Percentiles rank a stretch among this genome's conserved stretches.
These are phyloP conservation scores for Russula dissimulans DNA, from an alignment of 768 basidiomycete species.

Conservation along the genomic window DNA sequence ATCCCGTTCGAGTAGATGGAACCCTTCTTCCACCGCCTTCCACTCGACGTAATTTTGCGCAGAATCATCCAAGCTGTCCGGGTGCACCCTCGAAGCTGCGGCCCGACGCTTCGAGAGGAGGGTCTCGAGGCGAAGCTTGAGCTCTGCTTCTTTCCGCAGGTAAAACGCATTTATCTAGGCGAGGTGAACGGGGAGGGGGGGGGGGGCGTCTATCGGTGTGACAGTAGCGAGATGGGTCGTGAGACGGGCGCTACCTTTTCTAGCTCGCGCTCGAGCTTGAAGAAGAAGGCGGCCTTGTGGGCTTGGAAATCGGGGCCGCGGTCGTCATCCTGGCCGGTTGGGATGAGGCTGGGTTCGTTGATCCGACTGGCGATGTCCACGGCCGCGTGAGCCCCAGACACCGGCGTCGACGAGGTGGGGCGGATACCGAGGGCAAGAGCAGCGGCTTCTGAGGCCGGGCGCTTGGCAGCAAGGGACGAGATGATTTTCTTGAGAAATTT, in stretches of 20 bases:
- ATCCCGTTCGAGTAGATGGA: constrained; percentile 88
- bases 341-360: constrained; percentile 51
- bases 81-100: constrained; percentile 60
- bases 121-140: constrained; percentile 85
- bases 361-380: constrained; percentile 21
- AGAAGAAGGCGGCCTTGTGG: constrained; percentile 97
- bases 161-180: constrained; percentile 94
- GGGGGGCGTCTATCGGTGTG: constrained; percentile 4
- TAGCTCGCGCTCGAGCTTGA: constrained; percentile 93
- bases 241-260: constrained; percentile 61
- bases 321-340: constrained; percentile 58
- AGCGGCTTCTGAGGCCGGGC: constrained; percentile 85
- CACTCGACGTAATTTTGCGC: constrained; percentile 73
- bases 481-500: constrained; percentile 98
- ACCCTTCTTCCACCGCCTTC: constrained; percentile 94
- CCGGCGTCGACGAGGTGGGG: constrained; percentile 35
- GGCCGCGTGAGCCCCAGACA: constrained; percentile 25
- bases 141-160: constrained; percentile 92
- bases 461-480: constrained; percentile 83
- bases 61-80: constrained; percentile 55
- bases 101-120: constrained; percentile 89
- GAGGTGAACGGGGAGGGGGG: neutral
- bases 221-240: neutral
- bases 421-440: constrained; percentile 76
- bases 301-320: constrained; percentile 83